Conservation (phyloP, 257 asterid species). For the Solanum stenotomum region DNA sequence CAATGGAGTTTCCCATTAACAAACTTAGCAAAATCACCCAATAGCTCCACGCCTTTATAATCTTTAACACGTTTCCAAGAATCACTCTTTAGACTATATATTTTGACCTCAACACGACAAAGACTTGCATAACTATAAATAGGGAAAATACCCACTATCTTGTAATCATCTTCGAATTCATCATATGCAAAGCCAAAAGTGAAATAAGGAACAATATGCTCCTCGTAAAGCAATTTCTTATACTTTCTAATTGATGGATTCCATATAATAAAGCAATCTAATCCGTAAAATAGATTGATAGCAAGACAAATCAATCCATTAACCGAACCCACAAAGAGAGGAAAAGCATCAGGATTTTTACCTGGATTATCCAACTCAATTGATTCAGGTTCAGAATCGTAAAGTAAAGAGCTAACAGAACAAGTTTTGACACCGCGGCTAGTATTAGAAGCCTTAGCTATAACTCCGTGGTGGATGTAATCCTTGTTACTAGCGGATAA, state of each 20-base stretch:
- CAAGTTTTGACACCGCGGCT: background rate
- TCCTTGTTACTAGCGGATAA: background rate
- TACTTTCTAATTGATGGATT: constrained; percentile 35
- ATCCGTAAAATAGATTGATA: constrained; percentile 20
- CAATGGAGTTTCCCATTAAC: background rate
- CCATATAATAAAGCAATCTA: constrained; percentile 26
- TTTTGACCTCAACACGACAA: background rate
- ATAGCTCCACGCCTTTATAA: background rate
- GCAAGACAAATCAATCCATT: background rate
- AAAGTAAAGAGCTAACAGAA: background rate
- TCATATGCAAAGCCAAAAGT: constrained; percentile 27
- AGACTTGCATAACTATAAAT: background rate
- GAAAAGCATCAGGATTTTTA: background rate
- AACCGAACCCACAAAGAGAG: background rate
- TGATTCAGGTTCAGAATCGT: background rate
- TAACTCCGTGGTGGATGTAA: background rate
- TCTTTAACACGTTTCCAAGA: background rate
- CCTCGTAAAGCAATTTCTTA: constrained; percentile 25
- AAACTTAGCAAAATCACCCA: background rate
- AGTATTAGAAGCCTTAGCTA: background rate
- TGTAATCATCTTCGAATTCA: background rate
- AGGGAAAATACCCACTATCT: background rate
- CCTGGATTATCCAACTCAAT: background rate
- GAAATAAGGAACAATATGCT: background rate
- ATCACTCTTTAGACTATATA: background rate